Evolutionary conservation across 805 yeast genomes (phyloP), one percentile per base, ranked within the genome.

Genomic region (Metschnikowia chrysomelidarum): DNA sequence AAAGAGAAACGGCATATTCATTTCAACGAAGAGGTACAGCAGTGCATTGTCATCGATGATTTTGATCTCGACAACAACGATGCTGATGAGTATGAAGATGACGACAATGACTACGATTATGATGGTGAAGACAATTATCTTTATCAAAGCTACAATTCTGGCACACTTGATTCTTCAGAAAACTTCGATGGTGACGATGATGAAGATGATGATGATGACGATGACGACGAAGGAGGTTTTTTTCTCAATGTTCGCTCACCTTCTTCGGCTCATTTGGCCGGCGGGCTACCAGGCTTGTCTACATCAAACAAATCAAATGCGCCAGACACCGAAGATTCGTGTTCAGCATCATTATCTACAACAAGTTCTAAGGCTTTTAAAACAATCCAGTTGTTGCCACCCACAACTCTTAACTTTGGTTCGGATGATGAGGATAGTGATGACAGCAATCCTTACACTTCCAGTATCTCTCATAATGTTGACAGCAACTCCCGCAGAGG

Each of bases 21-120:
- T 60, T 93, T 93, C 64, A 93, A 83, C 57, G 94, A 87, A 56
- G 78, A 88, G 35, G 99, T 93, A 20, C 89, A 87, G 57, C 99
- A 93, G 60, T 93, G 98, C 60, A 80, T 86, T 43, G 89, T 95
- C 0, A 56, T 89, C 8, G 78, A 73, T 38, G 41, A 43, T 9
- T 34, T 23, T 22, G 36, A 35, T 8, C 44, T 35, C 7, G 44
- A 44, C 11, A 33, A 41, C 12, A 41, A 36, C 12, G 42, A 38
- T 4, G 34, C 38, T 26, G 50, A 44, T 13, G 46, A 46, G 24
- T 34, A 37, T 17, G 50, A 44, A 19, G 42, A 43, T 15, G 43
- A 40, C 10, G 46, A 38, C 14, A 54, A 54, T 9, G 53, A 41
- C 29, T 46, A 52, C 24, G 57, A 54, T 26, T 37, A 42, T 31